Percentiles rank a stretch among this genome's conserved stretches.
Evolutionary conservation across 208 protist genomes (phyloP).

Genomic region (Leishmania mexicana): DNA sequence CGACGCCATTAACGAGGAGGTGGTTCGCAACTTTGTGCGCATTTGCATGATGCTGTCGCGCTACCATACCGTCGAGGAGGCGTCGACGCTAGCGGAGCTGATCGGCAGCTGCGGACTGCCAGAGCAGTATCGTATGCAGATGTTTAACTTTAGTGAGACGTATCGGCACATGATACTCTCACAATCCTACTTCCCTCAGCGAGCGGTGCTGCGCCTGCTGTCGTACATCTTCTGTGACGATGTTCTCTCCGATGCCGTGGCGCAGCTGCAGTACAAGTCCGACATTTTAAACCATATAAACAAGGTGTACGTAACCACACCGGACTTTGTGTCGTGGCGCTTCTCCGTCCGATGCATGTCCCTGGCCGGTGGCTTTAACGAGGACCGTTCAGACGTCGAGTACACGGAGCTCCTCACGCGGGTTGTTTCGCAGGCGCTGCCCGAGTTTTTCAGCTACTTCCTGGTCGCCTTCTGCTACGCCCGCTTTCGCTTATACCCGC

Average conservation of each 20-base stretch:
- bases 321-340: constrained; percentile 90
- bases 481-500: constrained; percentile 78
- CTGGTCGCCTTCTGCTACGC: constrained; percentile 78
- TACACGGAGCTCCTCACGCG: constrained; percentile 80
- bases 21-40: constrained; percentile 79
- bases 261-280: constrained; percentile 90
- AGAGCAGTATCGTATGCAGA: constrained; percentile 81
- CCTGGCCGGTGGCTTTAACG: constrained; percentile 86
- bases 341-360: constrained; percentile 91
- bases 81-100: constrained; percentile 74
- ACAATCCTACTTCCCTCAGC: constrained; percentile 84
- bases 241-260: constrained; percentile 80
- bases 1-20: constrained; percentile 69
- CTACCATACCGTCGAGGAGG: constrained; percentile 72
- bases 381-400: constrained; percentile 86
- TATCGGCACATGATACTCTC: constrained; percentile 91
- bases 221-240: constrained; percentile 91
- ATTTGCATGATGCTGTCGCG: constrained; percentile 88
- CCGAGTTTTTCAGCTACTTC: constrained; percentile 88
- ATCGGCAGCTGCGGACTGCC: constrained; percentile 83
- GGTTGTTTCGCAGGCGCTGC: constrained; percentile 62
- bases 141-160: constrained; percentile 90
- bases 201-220: constrained; percentile 76
- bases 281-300: constrained; percentile 90
- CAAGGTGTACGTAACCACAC: constrained; percentile 82